Evolutionary conservation across 2,329 filamentous ascomycete species (phyloP).

Genomic region (Colletotrichum tropicicola): DNA sequence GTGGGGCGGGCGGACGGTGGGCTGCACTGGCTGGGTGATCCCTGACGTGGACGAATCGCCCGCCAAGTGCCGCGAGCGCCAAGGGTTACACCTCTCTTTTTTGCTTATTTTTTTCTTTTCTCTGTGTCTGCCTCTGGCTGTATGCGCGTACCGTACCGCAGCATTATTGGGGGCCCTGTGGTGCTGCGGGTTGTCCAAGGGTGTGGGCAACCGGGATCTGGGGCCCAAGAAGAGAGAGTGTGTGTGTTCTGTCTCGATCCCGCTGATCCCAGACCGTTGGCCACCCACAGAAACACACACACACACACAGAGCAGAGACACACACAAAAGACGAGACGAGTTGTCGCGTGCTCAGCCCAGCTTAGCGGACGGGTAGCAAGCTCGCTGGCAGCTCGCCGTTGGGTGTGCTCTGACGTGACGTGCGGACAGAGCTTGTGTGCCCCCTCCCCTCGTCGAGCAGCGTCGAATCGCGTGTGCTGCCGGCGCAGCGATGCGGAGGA

Average conservation of each 20-base stretch:
- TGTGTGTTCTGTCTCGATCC: too few relatives aligned
- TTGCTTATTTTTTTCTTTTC: neutral
- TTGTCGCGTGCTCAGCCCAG: constrained; percentile 23
- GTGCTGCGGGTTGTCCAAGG: neutral
- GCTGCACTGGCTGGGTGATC: neutral
- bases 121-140: neutral
- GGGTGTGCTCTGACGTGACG: constrained; percentile 4
- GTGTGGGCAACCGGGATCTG: neutral
- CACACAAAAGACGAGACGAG: constrained; percentile 14
- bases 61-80: constrained; percentile 24
- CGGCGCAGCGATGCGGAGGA: too few relatives aligned
- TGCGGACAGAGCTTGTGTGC: neutral
- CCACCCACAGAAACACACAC: too few relatives aligned
- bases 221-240: neutral
- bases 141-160: neutral
- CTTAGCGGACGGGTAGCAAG: neutral
- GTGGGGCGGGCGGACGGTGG: neutral
- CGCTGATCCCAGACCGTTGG: too few relatives aligned
- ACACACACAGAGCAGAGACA: constrained; percentile 1
- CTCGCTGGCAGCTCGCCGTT: constrained; percentile 17
- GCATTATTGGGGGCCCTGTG: neutral
- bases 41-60: constrained; percentile 28
- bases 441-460: neutral
- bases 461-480: neutral
- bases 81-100: constrained; percentile 16